These are phyloP conservation scores for Rhipidocladum racemiflorum DNA, from an alignment of 176 grass and related monocot species.

Conservation along the genomic window DNA sequence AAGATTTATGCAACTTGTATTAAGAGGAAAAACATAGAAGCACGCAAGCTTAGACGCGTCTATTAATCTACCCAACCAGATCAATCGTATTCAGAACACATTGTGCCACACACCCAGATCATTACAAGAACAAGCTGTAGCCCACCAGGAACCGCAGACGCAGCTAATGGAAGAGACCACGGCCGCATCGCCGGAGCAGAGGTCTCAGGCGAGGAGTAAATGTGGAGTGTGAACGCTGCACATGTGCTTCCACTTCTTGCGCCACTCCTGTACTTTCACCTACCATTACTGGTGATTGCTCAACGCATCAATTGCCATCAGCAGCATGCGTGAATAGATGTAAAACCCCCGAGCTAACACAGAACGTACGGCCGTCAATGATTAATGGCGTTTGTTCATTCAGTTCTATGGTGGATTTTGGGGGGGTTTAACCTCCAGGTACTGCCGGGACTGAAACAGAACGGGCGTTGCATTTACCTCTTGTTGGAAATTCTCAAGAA, in stretches of 20 bases:
- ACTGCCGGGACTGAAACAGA: not conserved
- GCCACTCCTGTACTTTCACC: conserved; percentile 6
- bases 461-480: not conserved
- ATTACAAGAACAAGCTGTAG: not conserved
- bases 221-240: not conserved
- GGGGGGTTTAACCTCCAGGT: not conserved
- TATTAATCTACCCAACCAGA: not conserved
- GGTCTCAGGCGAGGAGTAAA: not conserved
- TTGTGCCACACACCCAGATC: not conserved
- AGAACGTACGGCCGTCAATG: not conserved
- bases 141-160: not conserved
- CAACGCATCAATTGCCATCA: not conserved
- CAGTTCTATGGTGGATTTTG: not conserved
- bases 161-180: not conserved
- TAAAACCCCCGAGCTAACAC: not conserved
- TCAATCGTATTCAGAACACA: not conserved
- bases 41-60: not conserved
- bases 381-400: not conserved
- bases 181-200: not conserved
- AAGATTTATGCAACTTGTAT: no score
- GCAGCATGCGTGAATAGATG: not conserved
- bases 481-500: not conserved
- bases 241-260: not conserved
- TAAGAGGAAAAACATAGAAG: no score
- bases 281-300: conserved; percentile 6